phyloP scores from a whole-genome alignment of 2,329 filamentous ascomycete genomes.

The Fusarium sp. region DNA sequence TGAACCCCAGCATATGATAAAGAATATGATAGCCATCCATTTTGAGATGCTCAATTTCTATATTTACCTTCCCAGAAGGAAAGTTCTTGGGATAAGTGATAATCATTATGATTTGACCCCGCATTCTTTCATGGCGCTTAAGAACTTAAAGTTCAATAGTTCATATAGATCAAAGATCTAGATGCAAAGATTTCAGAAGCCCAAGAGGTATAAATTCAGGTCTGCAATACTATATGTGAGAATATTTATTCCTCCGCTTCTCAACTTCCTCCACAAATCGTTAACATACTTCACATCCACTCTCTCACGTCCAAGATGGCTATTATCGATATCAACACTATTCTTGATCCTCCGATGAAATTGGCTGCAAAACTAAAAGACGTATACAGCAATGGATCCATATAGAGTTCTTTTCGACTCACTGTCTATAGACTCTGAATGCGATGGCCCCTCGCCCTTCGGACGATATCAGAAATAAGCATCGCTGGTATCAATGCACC shows the following conservation, averaged over 20 bases:
- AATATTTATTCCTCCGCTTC: rapidly evolving
- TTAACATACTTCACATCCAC: rapidly evolving
- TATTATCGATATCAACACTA: not conserved
- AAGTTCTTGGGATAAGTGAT: not conserved
- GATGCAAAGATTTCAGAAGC: not conserved
- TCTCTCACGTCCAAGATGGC: not conserved
- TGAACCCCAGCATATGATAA: rapidly evolving
- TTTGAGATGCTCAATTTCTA: too few species aligned
- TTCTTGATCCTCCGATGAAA: not conserved
- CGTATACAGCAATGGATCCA: rapidly evolving
- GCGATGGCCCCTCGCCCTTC: rapidly evolving
- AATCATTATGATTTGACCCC: rapidly evolving
- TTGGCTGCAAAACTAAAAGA: rapidly evolving
- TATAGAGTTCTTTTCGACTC: too few species aligned
- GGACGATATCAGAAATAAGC: rapidly evolving
- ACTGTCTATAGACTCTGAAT: rapidly evolving
- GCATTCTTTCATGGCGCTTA: not conserved
- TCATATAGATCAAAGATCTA: not conserved
- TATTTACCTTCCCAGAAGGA: too few species aligned
- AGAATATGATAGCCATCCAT: rapidly evolving
- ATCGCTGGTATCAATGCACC: not conserved
- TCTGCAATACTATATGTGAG: rapidly evolving
- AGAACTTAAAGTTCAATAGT: not conserved
- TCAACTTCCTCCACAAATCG: rapidly evolving
- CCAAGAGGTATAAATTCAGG: rapidly evolving